Evolutionary conservation across 225 moss, liverwort and hornwort genomes (phyloP), one percentile per base, ranked within the genome.

Genomic region (Anthoceros angustus): DNA sequence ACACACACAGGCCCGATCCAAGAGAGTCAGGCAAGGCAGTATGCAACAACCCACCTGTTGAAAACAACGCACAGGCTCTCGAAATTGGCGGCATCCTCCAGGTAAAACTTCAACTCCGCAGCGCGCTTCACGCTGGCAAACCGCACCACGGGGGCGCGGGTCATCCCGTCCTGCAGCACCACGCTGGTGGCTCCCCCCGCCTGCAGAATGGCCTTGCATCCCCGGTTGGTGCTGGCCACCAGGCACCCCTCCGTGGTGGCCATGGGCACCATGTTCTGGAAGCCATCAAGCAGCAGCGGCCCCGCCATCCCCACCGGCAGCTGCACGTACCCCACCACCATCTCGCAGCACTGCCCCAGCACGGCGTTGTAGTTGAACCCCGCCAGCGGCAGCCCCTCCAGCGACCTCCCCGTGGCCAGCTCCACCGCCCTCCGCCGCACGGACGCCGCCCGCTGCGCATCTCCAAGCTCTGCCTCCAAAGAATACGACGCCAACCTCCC

Each of bases 281-380:
- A 80, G 7, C 86, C 88, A 49, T 95, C 88, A 7, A 95, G 77
- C 69, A 95, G 68, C 0, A 95, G 80, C 42, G 94, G 95, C 7
- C 91, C 95, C 0, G 91, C 95, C 46, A 95, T 86, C 16, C 95
- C 95, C 0, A 95, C 88, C 0, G 95, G 95, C 43, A 95, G 48
- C 78, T 95, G 95, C 42, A 95, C 83, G 41, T 88, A 85, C 1
- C 95, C 95, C 0, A 95, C 80, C n/a, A 95, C 95, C 91, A 91
- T 91, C 81, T 95, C 95, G 48, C 95, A 95, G 84, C 95, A 95
- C 79, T 88, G 88, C 20, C 94, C 94, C 39, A 91, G 77, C 18
- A 95, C 76, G 55, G 86, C 83, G 63, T 80, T 78, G 14, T 95
- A 95, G 67, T 95, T 90, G 65, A 95, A n/a, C n/a, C 94, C 94